Base-by-base conservation (phyloP, 2,329 filamentous ascomycete species). In the Claviceps maximensis region DNA sequence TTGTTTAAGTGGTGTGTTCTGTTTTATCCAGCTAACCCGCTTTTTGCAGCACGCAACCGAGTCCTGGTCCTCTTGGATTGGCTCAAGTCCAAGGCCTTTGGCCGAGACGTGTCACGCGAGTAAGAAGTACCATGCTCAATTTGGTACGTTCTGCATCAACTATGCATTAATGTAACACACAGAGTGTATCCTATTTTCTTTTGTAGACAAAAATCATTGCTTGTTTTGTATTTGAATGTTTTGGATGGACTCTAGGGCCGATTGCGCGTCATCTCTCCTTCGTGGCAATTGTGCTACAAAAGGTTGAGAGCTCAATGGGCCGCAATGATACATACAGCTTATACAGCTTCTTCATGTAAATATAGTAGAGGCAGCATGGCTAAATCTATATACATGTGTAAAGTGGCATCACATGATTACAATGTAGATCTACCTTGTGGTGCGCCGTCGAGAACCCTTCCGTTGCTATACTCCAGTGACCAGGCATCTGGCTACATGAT, bases 61-160 rank as follows among this genome's bases (percentile, higher is more conserved):
- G 81, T 97, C 62, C 80, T 98, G 50, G 93, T 98, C 62, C 74
- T 88, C 59, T 77, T 95, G 64, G 93, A 98, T 74, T 98, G 93
- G 93, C 70, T 91, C 69, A 98, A 98, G 80, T 89, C 90, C 61
- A 95, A 94, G 76, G 74, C 93, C 56, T 98, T 98, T 66, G 93
- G 93, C 57, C 89, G 93, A 68, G 93, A 98, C 65, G 88, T 97
- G 50, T 91, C 87, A 46, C 80, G 87, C 63, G 87, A 91, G 73
- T 90, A 82, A 67, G 21, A 31, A 38, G 15, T 19, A 42, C 23
- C 27, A 9, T 17, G 10, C 12, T 13, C 21, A 9, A 52, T 6
- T 49, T 23, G 46, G 12, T 17, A 13, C 21, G 36, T 12, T n/a
- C 12, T 45, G 21, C 4, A 17, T 27, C 7, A 15, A 6, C 27